A percentile compares a stretch with the other conserved stretches of the same genome.
Evolutionary conservation across 1,284 basidiomycete genomes (phyloP).

Genomic region (Quambalaria eucalypti): DNA sequence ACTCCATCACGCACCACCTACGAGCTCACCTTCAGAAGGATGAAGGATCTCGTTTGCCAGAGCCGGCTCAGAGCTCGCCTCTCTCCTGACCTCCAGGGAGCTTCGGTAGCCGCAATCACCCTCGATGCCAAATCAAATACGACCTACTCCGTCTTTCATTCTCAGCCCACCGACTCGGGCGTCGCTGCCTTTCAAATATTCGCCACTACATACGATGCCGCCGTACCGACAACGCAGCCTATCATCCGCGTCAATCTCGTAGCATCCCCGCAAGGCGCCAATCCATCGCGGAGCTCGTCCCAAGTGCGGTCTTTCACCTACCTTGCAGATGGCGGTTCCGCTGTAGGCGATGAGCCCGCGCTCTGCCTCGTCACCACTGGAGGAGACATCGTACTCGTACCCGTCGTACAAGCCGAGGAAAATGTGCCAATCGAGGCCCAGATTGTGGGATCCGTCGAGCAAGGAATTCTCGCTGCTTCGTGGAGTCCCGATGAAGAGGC

Average conservation of each 20-base stretch:
- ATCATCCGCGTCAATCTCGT: not conserved
- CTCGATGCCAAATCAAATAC: not conserved
- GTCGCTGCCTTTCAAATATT: not conserved
- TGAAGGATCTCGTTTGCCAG: too few species aligned
- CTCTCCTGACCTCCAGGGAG: too few species aligned
- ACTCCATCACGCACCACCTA: too few species aligned
- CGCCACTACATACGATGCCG: not conserved
- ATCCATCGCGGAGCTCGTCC: not conserved
- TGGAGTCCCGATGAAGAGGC: slow-evolving; percentile 89
- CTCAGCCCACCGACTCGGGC: not conserved
- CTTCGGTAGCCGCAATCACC: not conserved
- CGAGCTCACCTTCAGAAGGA: too few species aligned
- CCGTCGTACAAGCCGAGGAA: slow-evolving; percentile 8
- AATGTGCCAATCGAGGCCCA: slow-evolving; percentile 7
- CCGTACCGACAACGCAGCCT: not conserved
- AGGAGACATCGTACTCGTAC: slow-evolving; percentile 36
- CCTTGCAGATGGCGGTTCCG: slow-evolving; percentile 34
- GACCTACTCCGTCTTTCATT: not conserved
- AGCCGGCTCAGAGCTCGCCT: too few species aligned
- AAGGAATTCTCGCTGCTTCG: slow-evolving; percentile 68
- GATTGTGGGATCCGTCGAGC: slow-evolving; percentile 65
- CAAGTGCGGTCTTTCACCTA: slow-evolving; percentile 25
- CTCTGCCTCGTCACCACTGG: slow-evolving; percentile 34
- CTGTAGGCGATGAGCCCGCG: slow-evolving; percentile 23
- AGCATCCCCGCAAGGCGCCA: not conserved